A percentile compares a stretch with the other conserved stretches of the same genome.
phyloP scores from a whole-genome alignment of 495 filamentous ascomycete genomes.

The Lophiotrema nucula region DNA sequence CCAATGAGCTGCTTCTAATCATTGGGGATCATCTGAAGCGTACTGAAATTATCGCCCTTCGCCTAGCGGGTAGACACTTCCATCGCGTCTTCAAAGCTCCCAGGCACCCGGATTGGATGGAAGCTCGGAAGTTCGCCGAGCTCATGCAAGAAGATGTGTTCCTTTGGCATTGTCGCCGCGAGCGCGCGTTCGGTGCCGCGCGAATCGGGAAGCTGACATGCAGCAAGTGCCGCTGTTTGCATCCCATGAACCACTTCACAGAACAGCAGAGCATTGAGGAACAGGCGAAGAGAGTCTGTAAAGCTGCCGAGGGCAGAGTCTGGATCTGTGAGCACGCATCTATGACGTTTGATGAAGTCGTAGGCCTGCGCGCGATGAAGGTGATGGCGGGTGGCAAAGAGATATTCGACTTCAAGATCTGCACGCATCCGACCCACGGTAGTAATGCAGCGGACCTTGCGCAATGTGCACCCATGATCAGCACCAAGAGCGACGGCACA shows the following conservation, averaged over 20 bases:
- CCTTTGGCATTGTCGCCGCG: neutral
- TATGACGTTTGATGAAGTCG: neutral
- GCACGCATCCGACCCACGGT: neutral
- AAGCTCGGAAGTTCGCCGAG: neutral
- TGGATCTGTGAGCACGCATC: neutral
- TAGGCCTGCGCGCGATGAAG: neutral
- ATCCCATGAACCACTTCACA: neutral
- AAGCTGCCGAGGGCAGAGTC: neutral
- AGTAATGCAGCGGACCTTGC: neutral
- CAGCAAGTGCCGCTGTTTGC: neutral
- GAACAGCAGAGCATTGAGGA: neutral
- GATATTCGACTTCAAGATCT: neutral
- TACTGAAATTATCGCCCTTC: neutral
- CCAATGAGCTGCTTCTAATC: neutral
- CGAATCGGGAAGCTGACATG: neutral
- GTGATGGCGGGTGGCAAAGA: neutral
- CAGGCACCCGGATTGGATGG: neutral
- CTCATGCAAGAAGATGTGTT: neutral
- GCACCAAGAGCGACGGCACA: neutral
- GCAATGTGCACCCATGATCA: neutral
- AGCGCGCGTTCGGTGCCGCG: neutral
- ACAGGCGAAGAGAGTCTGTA: neutral
- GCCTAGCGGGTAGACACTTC: neutral
- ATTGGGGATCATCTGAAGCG: neutral
- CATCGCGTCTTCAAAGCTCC: neutral